Percentiles rank a stretch among this genome's conserved stretches.
These are phyloP conservation scores for Saccharomyces hybrid DNA, from an alignment of 1,139 yeast genomes.

Conservation along the genomic window DNA sequence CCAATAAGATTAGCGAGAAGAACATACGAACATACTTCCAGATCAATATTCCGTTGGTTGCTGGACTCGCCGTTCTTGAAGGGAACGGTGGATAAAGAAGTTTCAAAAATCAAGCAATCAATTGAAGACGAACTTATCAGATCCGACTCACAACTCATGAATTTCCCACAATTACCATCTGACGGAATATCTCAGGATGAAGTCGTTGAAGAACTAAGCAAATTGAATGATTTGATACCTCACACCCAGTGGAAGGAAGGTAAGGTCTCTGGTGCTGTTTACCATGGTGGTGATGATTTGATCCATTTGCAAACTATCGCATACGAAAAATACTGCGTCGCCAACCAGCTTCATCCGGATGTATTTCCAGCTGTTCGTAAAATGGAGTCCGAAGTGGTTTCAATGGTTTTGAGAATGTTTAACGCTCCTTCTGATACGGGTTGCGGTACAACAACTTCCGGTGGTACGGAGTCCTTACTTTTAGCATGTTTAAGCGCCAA, in stretches of 20 bases:
- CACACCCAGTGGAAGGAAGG: constrained; percentile 81
- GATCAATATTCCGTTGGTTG: constrained; percentile 32
- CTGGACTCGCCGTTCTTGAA: constrained; percentile 49
- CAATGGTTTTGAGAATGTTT: constrained; percentile 78
- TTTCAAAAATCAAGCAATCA: constrained; percentile 39
- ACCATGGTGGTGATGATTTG: constrained; percentile 82
- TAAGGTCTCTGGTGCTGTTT: constrained; percentile 87
- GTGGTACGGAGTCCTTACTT: constrained; percentile 92
- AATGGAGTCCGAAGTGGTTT: constrained; percentile 92
- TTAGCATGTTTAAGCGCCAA: constrained; percentile 82
- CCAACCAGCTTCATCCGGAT: constrained; percentile 94
- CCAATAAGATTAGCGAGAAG: constrained; percentile 26
- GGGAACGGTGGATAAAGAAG: constrained; percentile 53
- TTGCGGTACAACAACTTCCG: constrained; percentile 88
- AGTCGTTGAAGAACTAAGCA: constrained; percentile 44
- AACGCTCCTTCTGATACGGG: constrained; percentile 57
- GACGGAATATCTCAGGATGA: constrained; percentile 44
- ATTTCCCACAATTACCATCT: constrained; percentile 46
- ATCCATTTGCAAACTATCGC: constrained; percentile 68
- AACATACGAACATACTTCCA: constrained; percentile 17
- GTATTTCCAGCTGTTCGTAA: constrained; percentile 93
- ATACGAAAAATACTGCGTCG: constrained; percentile 67
- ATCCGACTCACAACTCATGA: constrained; percentile 41
- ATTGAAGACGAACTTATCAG: constrained; percentile 52
- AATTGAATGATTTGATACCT: constrained; percentile 39